Base-by-base conservation (phyloP, 1,284 basidiomycete genomes). In the Ceratobasidium sp. region DNA sequence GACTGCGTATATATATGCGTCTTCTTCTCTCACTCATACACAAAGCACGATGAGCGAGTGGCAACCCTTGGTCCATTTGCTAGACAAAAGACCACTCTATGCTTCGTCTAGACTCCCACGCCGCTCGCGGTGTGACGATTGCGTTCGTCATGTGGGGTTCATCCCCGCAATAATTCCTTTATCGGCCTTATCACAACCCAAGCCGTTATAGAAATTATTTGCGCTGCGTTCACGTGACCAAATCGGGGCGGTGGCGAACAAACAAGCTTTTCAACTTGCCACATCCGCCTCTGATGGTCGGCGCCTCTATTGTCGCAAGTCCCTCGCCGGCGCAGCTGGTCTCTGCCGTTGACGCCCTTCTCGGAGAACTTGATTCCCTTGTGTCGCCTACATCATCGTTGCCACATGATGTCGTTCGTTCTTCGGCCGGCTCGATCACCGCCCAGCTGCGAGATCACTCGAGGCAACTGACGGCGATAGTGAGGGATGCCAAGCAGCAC, bases 401-500 rank as follows among this genome's bases (percentile, higher is more conserved):
- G 25, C 42, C 69, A 16, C 69, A 72, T 25, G 69, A 72, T 44
- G 59, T 72, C 28, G 48, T 61, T 72, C 69, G 69, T 30, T 49
- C 58, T 51, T 59, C 69, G 44, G 59, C 69, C 36, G 58, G 69
- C 59, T 72, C 69, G 48, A 72, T 72, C 59, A 72, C 58, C 6
- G 69, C 69, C 48, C 69, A 72, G 69, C n/a, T 72, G 48, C 58
- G 69, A 53, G 69, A 72, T 54, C 69, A 62, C 49, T 72, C 58
- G 53, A 69, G 73, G 38, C 60, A 73, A 51, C 40, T 59, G n/a
- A 75, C 73, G 21, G 46, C 58, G 7, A 71, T 75, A 36, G 74
- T 70, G n/a, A 87, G 90, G 61, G 77, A 84, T 8, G 85, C 84
- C 76, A 92, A 91, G 77, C 89, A 91, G 73, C 84, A 86, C 49